Percentiles rank a stretch among this genome's conserved stretches.
phyloP scores from a whole-genome alignment of 2,329 filamentous ascomycete genomes.

The Hortaea sp. region DNA sequence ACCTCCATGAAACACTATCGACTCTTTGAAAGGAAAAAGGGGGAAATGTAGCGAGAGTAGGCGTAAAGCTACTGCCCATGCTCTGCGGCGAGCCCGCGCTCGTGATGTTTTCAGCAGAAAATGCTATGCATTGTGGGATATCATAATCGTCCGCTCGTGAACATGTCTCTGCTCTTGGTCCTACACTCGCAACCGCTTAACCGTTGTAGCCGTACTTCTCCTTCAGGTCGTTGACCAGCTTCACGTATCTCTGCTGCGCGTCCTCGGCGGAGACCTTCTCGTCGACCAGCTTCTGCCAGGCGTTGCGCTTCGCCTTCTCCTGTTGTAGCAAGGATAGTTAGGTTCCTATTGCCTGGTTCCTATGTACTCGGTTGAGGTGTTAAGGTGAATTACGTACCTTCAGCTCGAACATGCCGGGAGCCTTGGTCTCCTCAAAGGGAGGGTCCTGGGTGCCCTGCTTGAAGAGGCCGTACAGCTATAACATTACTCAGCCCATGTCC shows the following conservation, averaged over 20 bases:
- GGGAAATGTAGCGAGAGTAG: no score
- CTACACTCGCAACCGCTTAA: not conserved
- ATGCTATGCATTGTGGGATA: no score
- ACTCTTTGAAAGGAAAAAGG: no score
- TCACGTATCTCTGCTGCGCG: constrained; percentile 70
- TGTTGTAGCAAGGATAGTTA: constrained; percentile 2
- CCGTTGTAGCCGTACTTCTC: constrained; percentile 47
- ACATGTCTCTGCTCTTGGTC: no score
- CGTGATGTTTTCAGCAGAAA: no score
- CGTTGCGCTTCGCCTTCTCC: constrained; percentile 64
- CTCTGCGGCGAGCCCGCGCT: no score
- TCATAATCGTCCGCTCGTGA: no score
- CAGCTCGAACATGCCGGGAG: constrained; percentile 61
- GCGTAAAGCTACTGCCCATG: no score
- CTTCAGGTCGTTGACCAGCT: constrained; percentile 63
- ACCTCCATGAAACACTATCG: no score
- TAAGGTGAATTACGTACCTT: constrained; percentile 40
- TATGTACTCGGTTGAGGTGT: not conserved
- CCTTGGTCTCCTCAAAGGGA: constrained; percentile 28
- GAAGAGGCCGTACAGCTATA: constrained; percentile 45
- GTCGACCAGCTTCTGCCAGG: constrained; percentile 64
- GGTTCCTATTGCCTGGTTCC: no score
- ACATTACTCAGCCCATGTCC: constrained; percentile 5
- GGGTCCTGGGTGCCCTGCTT: constrained; percentile 34
- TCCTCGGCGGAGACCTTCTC: constrained; percentile 50